Evolutionary conservation across 495 filamentous ascomycete species (phyloP), one percentile per base, ranked within the genome.

Genomic region (Daldinia childiae): DNA sequence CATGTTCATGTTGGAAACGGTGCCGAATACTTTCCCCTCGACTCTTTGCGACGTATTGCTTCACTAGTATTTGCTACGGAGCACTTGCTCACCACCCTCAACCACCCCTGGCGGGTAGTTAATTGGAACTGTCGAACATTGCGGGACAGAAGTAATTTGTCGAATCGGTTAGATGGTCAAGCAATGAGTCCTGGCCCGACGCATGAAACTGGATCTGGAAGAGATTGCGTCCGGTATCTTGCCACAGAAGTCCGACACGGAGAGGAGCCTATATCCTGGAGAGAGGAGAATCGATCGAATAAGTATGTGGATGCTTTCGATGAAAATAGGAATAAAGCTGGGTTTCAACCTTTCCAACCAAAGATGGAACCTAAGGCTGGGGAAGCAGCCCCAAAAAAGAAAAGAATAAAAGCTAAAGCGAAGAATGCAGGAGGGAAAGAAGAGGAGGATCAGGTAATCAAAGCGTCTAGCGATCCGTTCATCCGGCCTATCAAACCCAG

Each of bases 1-100:
- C 81, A 83, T 51, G 78, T 82, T n/a, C 81, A 82, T 62, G 72
- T 83, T 4, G 80, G 79, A 15, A 63, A 72, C 21, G 69, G 66
- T 26, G 21, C 8, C 26, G 70, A 75, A 19, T 52, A 63, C 2
- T 79, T 79, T 17, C 24, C 69, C 2, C 64, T 78, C 1, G 29
- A 36, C 7, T 63, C 64, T 1, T 51, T 78, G 12, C 70, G 74
- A 12, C 79, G 79, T 9, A 67, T 84, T 3, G 29, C 76, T 6
- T 64, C 73, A 6, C 66, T 83, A 14, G 56, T 73, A 2, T 81
- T 76, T 55, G 76, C 77, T 3, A 75, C 79, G 39, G 79, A 80
- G 50, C 75, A 72, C 0, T 66, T 77, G 17, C n/a, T 83, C 6
- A 68, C 74, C 19, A 66, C 19, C 1, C 62, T 84, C 3, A 76